Evolutionary conservation across 306 rosid species (phyloP), one percentile per base, ranked within the genome.

Genomic region (Neltuma alba): DNA sequence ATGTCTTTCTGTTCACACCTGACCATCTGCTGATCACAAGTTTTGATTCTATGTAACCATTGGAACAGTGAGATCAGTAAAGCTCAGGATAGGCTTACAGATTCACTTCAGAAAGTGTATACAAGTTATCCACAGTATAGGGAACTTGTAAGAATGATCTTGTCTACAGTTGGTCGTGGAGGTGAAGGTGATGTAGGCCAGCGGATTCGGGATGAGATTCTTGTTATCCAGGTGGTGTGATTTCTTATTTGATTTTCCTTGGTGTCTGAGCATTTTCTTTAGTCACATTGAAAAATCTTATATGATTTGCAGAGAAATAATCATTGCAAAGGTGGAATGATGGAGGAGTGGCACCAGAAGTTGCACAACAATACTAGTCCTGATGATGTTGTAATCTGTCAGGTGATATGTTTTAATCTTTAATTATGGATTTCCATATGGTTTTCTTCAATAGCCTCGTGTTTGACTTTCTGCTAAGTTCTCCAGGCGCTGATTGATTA

Each of bases 341-440:
- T 95, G 98, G 99, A 95, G 86, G 97, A 95, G 87, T 95, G 99
- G 99, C 99, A 95, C 84, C 99, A 95, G 81, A 95, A 95, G 87
- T 88, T 95, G 86, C 99, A 95, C 86, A 95, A 95, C 76, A 95
- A 95, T 87, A 95, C 99, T 61, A 95, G 99, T 72, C 99, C 99
- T 11, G 99, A 95, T 89, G 99, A 95, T 81, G 94, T 95, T 84
- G 85, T 95, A 63, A 93, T 95, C 79, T 95, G 99, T 86, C 99
- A 95, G 97, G 99, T 95, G 90, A 73, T 82, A 12, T 75, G 45
- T 76, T 41, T 54, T 79, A 37, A 80, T 82, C 57, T 76, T 75
- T 81, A 66, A 37, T 36, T 18, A 48, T 72, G 70, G 61, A 63
- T 71, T 78, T 73, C 60, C 76, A 76, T 47, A 50, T 70, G 66